These are phyloP conservation scores for Eucalyptus curtisii DNA, from an alignment of 345 rosid species.

Conservation along the genomic window DNA sequence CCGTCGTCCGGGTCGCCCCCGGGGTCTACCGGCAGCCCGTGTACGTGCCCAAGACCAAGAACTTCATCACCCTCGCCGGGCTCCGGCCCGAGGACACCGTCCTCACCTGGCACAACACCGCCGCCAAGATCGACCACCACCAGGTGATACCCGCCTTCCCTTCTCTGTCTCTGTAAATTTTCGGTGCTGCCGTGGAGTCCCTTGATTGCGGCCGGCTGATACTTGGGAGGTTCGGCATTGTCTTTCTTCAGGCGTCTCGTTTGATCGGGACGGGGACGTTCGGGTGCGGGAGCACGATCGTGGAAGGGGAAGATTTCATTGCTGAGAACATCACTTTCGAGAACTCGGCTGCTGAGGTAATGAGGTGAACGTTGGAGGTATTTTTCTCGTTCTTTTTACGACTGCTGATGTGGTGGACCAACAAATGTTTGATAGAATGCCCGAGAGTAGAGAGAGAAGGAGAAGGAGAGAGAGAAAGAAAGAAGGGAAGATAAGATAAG, in stretches of 20 bases:
- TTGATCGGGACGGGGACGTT: constrained; percentile 89
- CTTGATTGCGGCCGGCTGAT: not conserved
- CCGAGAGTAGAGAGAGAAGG: not conserved
- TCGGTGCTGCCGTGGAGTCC: not conserved
- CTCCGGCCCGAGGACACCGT: constrained; percentile 57
- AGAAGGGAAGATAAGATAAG: not conserved
- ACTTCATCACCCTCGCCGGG: constrained; percentile 79
- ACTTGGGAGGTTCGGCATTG: not conserved
- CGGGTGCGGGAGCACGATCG: constrained; percentile 80
- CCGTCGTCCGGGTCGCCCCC: constrained; percentile 64
- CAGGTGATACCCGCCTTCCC: constrained; percentile 26
- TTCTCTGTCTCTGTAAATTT: not conserved
- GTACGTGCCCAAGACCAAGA: constrained; percentile 88
- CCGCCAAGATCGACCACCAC: constrained; percentile 75
- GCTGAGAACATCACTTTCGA: constrained; percentile 97
- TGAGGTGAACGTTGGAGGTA: not conserved
- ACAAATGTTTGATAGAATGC: not conserved
- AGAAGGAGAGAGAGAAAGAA: not conserved
- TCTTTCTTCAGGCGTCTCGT: not conserved
- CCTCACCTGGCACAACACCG: constrained; percentile 82
- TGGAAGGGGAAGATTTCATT: constrained; percentile 93
- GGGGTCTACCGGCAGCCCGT: constrained; percentile 78
- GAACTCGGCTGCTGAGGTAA: constrained; percentile 84
- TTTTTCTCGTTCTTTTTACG: not conserved
- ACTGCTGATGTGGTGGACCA: not conserved